These are phyloP conservation scores for Rhododendron griersonianum DNA, from an alignment of 148 eudicot species.

Conservation along the genomic window DNA sequence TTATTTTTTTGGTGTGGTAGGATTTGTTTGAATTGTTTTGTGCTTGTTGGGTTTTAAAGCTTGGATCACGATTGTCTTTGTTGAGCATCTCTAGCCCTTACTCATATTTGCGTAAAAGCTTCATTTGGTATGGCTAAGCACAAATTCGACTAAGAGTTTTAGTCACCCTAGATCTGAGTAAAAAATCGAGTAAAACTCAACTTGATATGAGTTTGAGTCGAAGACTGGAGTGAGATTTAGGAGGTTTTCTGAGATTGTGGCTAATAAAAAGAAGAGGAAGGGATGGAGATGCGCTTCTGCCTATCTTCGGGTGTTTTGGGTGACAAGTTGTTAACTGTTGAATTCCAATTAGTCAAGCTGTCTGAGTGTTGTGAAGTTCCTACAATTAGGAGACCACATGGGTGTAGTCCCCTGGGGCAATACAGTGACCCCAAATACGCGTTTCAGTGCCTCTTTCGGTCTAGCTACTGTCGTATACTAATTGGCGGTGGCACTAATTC, in stretches of 20 bases:
- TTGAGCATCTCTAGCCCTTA: not conserved
- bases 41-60: not conserved
- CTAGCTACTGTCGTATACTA: not conserved
- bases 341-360: slow-evolving; percentile 4
- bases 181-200: not conserved
- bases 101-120: not conserved
- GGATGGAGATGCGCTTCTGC: not conserved
- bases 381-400: not conserved
- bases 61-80: not conserved
- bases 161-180: not conserved
- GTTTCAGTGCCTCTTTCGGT: not conserved
- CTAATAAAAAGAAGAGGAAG: not conserved
- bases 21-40: not conserved
- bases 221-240: not conserved
- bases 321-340: slow-evolving; percentile 10
- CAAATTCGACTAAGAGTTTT: not conserved
- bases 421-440: not conserved
- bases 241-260: not conserved
- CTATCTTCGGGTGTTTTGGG: not conserved
- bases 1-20: not conserved
- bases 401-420: not conserved
- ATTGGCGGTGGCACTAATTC: not conserved
- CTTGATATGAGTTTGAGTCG: not conserved
- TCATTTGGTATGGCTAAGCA: not conserved
- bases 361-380: slow-evolving; percentile 8